Evolutionary conservation across 768 basidiomycete species (phyloP), one percentile per base, ranked within the genome.

Genomic region (Favolaschia claudopus): DNA sequence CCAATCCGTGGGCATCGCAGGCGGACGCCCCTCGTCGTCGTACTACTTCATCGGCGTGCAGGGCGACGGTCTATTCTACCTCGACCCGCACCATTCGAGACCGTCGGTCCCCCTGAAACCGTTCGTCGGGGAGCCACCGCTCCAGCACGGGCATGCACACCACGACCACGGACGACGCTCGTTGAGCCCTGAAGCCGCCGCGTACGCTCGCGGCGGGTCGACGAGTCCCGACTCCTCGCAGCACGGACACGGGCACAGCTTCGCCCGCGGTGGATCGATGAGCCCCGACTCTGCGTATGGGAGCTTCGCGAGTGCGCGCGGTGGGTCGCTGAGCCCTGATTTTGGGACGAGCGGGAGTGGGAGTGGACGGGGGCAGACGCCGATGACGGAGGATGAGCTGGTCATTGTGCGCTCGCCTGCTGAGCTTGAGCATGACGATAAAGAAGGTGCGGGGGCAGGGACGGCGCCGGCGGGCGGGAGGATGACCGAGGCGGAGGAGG

Each of bases 21-120:
- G 96, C 37, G 96, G 96, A 2, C 85, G 96, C 27, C 96, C 96
- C 0, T 92, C 92, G 15, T 95, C 93, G 0, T 97, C 95, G 0
- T 98, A 98, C 74, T 99, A 98, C 74, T 98, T 99, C 69, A 91
- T 99, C 50, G 96, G 94, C 19, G 83, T 89, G 0, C 96, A 98
- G 69, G 89, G 88, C 7, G 91, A 94, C 64, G 90, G 87, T 38
- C 82, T 98, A 12, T 89, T 94, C 67, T 91, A 93, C 67, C 84
- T 91, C 42, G 88, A 92, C 74, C 89, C 91, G 2, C 88, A 91
- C 69, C 86, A 95, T 64, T 80, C 92, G 0, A 84, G 93, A 7
- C 83, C 92, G 0, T 81, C 93, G 0, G 77, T 96, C 3, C 89
- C 91, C 0, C 79, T 95, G 1, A 82, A 88, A 4, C 79, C 81